Percentiles rank a stretch among this genome's conserved stretches.
Evolutionary conservation across 441 rosid species (phyloP).

Genomic region (Hura crepitans): DNA sequence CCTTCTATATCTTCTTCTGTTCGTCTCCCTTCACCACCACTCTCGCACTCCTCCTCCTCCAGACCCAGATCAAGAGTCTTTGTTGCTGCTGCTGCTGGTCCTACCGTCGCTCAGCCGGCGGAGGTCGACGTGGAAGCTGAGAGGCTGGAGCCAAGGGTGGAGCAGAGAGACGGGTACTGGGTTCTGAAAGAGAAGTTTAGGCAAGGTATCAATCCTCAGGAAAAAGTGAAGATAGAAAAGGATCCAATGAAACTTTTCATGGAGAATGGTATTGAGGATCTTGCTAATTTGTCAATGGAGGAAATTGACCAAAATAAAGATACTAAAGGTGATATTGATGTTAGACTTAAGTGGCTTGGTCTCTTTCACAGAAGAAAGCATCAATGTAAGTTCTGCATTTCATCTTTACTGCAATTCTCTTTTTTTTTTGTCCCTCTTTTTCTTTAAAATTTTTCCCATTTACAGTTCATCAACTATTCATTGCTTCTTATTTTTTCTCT

Average conservation of each 20-base stretch:
- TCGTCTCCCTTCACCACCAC: conserved; percentile 40
- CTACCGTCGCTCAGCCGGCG: conserved; percentile 31
- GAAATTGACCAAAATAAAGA: conserved; percentile 56
- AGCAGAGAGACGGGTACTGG: conserved; percentile 63
- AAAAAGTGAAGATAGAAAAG: conserved; percentile 75
- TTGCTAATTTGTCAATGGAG: conserved; percentile 66
- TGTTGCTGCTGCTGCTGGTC: conserved; percentile 35
- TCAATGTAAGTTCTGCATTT: conserved; percentile 54
- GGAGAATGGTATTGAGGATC: conserved; percentile 71
- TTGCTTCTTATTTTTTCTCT: background rate
- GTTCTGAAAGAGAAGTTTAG: conserved; percentile 84
- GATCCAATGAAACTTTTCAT: conserved; percentile 81
- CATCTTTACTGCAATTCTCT: background rate
- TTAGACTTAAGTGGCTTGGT: conserved; percentile 97
- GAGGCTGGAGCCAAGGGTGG: conserved; percentile 80
- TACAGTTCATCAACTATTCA: too few species aligned
- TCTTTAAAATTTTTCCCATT: too few species aligned
- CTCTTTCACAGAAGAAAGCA: conserved; percentile 88
- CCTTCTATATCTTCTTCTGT: conserved; percentile 50
- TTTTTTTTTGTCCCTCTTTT: background rate
- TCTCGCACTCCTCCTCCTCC: conserved; percentile 27
- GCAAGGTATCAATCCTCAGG: conserved; percentile 74
- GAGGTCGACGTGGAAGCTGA: conserved; percentile 35
- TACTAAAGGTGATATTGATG: conserved; percentile 72
- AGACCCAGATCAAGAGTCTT: conserved; percentile 41